A percentile compares a stretch with the other conserved stretches of the same genome.
Conservation (phyloP, 1,284 basidiomycete genomes). For the Trametes hirsuta region DNA sequence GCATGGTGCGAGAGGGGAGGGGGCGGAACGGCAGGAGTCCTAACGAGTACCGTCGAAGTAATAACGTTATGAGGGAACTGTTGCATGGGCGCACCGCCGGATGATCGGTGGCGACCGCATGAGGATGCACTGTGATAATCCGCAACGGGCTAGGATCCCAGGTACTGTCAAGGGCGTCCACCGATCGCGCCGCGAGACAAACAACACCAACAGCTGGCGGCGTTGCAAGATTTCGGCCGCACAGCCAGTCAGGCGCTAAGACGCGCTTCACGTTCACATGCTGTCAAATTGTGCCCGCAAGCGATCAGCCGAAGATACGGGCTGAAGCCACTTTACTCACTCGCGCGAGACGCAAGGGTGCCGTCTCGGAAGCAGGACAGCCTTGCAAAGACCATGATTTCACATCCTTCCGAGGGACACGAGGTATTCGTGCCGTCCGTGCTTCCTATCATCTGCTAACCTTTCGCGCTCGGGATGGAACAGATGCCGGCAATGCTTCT, state of each 20-base stretch:
- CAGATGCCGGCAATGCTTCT: not conserved
- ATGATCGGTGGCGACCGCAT: not conserved
- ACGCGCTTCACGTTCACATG: slow-evolving; percentile 4
- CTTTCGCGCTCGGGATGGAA: not conserved
- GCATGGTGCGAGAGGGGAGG: slow-evolving; percentile 4
- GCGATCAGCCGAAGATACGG: slow-evolving; percentile 2
- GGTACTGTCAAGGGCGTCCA: slow-evolving; percentile 8
- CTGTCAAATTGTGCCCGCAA: slow-evolving; percentile 5
- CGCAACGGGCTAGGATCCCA: not conserved
- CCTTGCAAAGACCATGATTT: not conserved
- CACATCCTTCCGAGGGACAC: not conserved
- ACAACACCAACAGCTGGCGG: not conserved
- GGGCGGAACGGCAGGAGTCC: not conserved
- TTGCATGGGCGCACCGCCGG: slow-evolving; percentile 5
- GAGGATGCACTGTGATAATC: not conserved
- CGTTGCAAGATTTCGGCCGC: not conserved
- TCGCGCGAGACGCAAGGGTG: not conserved
- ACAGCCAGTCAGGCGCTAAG: slow-evolving; percentile 1
- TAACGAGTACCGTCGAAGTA: not conserved
- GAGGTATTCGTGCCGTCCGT: not conserved
- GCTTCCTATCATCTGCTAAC: not conserved
- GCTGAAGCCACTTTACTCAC: not conserved
- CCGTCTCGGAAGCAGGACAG: not conserved
- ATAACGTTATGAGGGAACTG: not conserved
- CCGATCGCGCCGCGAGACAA: slow-evolving; percentile 8